A percentile compares a stretch with the other conserved stretches of the same genome.
Evolutionary conservation across 2,329 filamentous ascomycete genomes (phyloP).

Genomic region (Helicocarpus griseus): DNA sequence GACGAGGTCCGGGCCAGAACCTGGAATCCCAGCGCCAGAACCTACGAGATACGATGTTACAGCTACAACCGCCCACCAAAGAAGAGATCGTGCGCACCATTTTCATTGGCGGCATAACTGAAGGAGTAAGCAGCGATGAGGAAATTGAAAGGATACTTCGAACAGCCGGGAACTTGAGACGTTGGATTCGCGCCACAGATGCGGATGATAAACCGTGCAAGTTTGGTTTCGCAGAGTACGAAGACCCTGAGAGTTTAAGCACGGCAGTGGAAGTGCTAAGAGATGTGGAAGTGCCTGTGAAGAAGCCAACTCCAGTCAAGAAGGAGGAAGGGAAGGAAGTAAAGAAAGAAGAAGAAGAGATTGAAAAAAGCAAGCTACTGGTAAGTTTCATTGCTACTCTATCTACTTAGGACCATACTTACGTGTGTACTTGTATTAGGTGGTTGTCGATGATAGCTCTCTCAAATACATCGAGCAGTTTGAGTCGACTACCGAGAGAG

Average conservation of each 20-base stretch:
- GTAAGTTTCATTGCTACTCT: slow-evolving; percentile 32
- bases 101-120: slow-evolving; percentile 78
- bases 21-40: slow-evolving; percentile 59
- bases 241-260: slow-evolving; percentile 78
- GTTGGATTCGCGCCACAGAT: slow-evolving; percentile 73
- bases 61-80: slow-evolving; percentile 68
- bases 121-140: slow-evolving; percentile 65
- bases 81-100: slow-evolving; percentile 90
- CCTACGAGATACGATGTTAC: slow-evolving; percentile 58
- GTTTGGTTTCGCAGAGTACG: slow-evolving; percentile 94
- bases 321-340: too few species aligned
- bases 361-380: slow-evolving; percentile 62
- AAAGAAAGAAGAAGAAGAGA: slow-evolving; percentile 35
- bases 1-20: slow-evolving; percentile 48
- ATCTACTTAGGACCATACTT: slow-evolving; percentile 9
- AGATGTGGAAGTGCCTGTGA: slow-evolving; percentile 70
- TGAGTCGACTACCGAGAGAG: slow-evolving; percentile 56
- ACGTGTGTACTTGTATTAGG: slow-evolving; percentile 27
- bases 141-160: slow-evolving; percentile 68
- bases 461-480: slow-evolving; percentile 78
- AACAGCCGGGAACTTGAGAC: slow-evolving; percentile 66
- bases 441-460: slow-evolving; percentile 72
- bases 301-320: slow-evolving; percentile 51
- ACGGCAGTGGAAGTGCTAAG: slow-evolving; percentile 76
- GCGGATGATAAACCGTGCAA: slow-evolving; percentile 72